Evolutionary conservation across 2,329 filamentous ascomycete species (phyloP).

Genomic region (Microthyrium microscopicum): DNA sequence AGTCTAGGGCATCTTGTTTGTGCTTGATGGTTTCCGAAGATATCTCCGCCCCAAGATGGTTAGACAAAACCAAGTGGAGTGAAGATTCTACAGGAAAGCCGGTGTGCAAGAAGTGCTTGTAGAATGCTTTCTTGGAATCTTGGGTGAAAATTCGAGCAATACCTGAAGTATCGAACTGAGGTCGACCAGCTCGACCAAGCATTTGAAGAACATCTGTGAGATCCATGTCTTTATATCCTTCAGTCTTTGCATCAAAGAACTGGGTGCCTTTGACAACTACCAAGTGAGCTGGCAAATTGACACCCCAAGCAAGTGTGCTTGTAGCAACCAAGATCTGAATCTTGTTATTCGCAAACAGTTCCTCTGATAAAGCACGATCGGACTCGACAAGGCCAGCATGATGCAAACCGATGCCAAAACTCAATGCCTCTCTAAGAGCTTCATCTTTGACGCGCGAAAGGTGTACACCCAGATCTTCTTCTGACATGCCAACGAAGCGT

Average conservation of each 20-base stretch:
- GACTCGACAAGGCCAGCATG: slow-evolving; percentile 94
- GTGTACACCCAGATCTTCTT: slow-evolving; percentile 81
- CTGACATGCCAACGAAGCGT: slow-evolving; percentile 82
- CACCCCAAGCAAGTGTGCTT: slow-evolving; percentile 92
- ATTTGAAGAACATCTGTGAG: slow-evolving; percentile 95
- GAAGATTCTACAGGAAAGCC: slow-evolving; percentile 96
- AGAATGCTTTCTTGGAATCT: slow-evolving; percentile 95
- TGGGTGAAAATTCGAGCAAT: slow-evolving; percentile 97
- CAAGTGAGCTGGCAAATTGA: slow-evolving; percentile 89
- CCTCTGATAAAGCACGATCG: slow-evolving; percentile 79
- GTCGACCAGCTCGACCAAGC: slow-evolving; percentile 85
- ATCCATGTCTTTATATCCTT: slow-evolving; percentile 98
- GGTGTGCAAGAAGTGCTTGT: slow-evolving; percentile 97
- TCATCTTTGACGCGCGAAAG: slow-evolving; percentile 86
- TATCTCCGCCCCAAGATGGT: slow-evolving; percentile 89
- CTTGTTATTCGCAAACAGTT: slow-evolving; percentile 93
- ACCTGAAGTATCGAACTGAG: slow-evolving; percentile 90
- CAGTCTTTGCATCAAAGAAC: slow-evolving; percentile 93
- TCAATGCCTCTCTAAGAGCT: slow-evolving; percentile 80
- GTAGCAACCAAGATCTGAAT: slow-evolving; percentile 94
- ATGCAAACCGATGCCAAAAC: slow-evolving; percentile 91
- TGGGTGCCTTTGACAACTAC: slow-evolving; percentile 98
- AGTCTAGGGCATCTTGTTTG: slow-evolving; percentile 94
- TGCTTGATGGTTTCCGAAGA: slow-evolving; percentile 83
- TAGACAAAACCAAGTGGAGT: slow-evolving; percentile 88